Conservation (phyloP, 192 early-diverging fungal species). For the Coemansia pectinata region DNA sequence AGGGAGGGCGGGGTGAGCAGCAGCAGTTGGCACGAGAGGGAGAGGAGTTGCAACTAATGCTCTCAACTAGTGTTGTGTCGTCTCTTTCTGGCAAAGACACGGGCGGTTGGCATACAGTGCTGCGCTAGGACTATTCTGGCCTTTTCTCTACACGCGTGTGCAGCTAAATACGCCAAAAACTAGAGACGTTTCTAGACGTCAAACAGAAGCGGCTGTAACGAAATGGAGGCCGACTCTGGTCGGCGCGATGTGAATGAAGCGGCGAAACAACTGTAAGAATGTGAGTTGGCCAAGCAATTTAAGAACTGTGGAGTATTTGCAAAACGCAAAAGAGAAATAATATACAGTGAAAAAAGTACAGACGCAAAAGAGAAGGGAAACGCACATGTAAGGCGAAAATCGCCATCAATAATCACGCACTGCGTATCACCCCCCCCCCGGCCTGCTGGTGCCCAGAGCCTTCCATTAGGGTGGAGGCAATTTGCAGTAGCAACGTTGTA, state of each 20-base stretch:
- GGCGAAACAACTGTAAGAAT: background rate
- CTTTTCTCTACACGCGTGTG: background rate
- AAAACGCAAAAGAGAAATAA: background rate
- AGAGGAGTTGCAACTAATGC: background rate
- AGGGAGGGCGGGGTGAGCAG: background rate
- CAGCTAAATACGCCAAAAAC: background rate
- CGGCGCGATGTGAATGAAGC: background rate
- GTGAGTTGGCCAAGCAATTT: background rate
- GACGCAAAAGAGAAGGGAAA: background rate
- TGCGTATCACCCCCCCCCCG: background rate
- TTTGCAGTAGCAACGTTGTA: background rate
- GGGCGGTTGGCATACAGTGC: background rate
- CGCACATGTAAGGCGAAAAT: background rate
- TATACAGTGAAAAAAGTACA: background rate
- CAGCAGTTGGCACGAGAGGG: background rate
- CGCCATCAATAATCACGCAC: background rate
- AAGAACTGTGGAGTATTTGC: background rate
- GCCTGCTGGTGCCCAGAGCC: background rate
- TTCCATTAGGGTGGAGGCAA: background rate
- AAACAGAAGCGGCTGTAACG: background rate
- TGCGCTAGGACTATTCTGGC: background rate
- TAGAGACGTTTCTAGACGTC: background rate
- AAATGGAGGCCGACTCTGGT: background rate
- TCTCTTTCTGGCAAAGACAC: conserved; percentile 1
- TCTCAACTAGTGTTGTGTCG: background rate